Evolutionary conservation across 345 rosid species (phyloP).

Genomic region (Brassica napus): DNA sequence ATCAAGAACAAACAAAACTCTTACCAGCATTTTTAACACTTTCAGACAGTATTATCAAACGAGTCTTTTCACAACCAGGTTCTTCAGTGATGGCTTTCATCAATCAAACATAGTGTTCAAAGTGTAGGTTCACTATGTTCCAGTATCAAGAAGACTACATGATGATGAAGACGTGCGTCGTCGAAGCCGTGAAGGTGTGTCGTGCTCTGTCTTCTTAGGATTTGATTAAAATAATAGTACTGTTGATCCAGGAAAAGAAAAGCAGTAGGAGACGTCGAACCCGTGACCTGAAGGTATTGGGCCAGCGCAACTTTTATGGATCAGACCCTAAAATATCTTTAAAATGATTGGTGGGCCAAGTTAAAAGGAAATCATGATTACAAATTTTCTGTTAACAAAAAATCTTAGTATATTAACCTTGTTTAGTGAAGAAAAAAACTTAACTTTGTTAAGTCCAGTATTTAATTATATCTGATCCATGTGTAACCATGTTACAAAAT

Average conservation of each 20-base stretch:
- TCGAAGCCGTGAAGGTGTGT: not conserved
- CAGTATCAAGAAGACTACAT: too few species aligned
- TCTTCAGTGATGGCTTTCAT: slow-evolving; percentile 54
- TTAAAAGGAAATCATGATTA: not conserved
- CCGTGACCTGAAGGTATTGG: not conserved
- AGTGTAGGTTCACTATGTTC: too few species aligned
- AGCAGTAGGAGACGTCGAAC: not conserved
- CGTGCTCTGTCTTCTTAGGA: slow-evolving; percentile 12
- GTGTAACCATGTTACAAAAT: not conserved
- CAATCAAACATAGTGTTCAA: too few species aligned
- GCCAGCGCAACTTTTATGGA: not conserved
- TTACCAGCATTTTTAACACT: slow-evolving; percentile 59
- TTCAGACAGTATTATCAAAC: slow-evolving; percentile 73
- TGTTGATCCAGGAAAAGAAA: not conserved
- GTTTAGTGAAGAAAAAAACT: not conserved
- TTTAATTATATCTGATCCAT: not conserved
- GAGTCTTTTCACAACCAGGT: slow-evolving; percentile 60
- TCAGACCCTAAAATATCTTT: not conserved
- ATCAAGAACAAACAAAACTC: not conserved
- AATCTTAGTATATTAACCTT: not conserved
- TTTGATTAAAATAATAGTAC: slow-evolving; percentile 6
- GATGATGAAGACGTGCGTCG: too few species aligned
- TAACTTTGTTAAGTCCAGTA: not conserved
- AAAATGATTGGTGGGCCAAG: not conserved
- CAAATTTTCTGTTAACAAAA: not conserved